These are phyloP conservation scores for Corrigiola litoralis DNA, from an alignment of 179 eudicot species.

Conservation along the genomic window DNA sequence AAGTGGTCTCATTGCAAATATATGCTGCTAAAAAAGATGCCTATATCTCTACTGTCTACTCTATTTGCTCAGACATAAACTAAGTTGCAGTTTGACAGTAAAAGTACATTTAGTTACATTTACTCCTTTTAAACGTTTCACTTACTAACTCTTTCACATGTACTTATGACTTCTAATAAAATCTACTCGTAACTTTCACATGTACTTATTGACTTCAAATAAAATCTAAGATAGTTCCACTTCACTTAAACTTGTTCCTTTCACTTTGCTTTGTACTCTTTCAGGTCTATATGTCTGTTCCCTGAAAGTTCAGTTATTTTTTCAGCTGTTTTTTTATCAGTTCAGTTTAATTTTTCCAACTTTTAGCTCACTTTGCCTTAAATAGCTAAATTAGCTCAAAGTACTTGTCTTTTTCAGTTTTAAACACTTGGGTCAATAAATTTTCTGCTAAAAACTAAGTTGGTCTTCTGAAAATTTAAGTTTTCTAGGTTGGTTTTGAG, in stretches of 20 bases:
- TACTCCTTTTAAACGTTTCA: neutral
- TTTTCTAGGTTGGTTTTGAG: conserved; percentile 18
- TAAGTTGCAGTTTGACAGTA: neutral
- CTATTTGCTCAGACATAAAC: neutral
- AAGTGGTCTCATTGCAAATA: neutral
- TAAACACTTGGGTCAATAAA: neutral
- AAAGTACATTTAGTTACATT: neutral
- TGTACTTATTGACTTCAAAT: neutral
- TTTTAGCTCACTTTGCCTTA: conserved; percentile 1
- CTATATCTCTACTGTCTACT: neutral
- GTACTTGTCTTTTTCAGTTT: conserved; percentile 2
- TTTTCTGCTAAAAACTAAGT: conserved; percentile 6
- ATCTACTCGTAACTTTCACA: neutral
- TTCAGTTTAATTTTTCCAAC: neutral
- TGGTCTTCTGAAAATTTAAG: conserved; percentile 17
- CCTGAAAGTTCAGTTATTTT: conserved; percentile 13
- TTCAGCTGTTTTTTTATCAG: neutral
- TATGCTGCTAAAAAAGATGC: neutral
- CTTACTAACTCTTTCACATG: neutral
- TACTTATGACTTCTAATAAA: neutral
- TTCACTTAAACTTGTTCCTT: neutral
- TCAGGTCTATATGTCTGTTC: neutral
- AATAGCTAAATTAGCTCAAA: conserved; percentile 8
- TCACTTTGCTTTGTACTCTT: neutral
- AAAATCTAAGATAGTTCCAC: neutral